Base-by-base conservation (phyloP, 23 red algal genomes). In the Pyropia yezoensis region DNA sequence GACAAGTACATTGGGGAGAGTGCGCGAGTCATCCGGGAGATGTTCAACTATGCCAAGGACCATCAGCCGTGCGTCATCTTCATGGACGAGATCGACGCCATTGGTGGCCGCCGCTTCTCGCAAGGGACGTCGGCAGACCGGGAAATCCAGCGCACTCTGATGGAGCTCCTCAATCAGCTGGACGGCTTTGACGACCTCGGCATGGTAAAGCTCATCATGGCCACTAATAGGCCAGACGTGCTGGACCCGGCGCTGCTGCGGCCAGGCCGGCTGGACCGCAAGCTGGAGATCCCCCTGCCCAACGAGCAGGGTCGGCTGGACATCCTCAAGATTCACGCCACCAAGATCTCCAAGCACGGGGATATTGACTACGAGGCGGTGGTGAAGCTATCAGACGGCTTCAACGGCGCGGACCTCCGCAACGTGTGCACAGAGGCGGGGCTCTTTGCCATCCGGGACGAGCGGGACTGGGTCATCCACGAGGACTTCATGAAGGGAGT, bases 401-500 rank as follows among this genome's bases (percentile, higher is more conserved):
- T 98, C 60, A 98, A 98, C 65, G 85, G 94, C 19, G 94, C 94
- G 13, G 94, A 98, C 74, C 65, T 98, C 30, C 77, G 94, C 54
- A 98, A 98, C 56, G 70, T 98, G 26, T 98, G 94, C 73, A 98
- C 94, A 3, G 94, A 98, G 73, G 94, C 85, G 32, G 94, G 94
- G 18, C 69, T 98, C 3, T 98, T 73, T 82, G 94, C 94, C 17
- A 90, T 98, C 71, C 94, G 94, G 13, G 86, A 83, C 45, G 94
- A 98, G 63, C 61, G 94, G 15, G 86, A 91, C 59, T 90, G 91
- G 57, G 94, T 91, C 15, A 85, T 91, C 7, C 80, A 87, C 18
- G 94, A 98, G 55, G 94, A 98, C 80, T 98, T 98, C 66, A 98
- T 98, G 94, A 98, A 98, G 62, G 94, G 79, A 18, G 94, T 98